These are phyloP conservation scores for Cytospora paraplurivora DNA, from an alignment of 2,329 filamentous ascomycete genomes.

Conservation along the genomic window DNA sequence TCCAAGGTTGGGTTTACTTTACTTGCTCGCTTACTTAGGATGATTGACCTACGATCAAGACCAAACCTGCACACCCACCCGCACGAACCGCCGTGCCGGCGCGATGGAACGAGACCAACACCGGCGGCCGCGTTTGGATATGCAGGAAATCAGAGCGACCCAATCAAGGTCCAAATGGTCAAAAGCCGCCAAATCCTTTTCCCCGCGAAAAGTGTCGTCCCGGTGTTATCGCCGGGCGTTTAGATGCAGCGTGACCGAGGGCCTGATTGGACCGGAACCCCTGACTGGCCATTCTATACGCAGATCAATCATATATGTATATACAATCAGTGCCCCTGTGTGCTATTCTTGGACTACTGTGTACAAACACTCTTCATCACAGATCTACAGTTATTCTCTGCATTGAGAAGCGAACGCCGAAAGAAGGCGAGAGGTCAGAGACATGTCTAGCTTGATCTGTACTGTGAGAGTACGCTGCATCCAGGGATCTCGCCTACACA, in stretches of 20 bases:
- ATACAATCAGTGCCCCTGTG: no score
- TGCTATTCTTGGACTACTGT: neutral
- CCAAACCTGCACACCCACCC: neutral
- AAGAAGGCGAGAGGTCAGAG: no score
- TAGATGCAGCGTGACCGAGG: constrained; percentile 38
- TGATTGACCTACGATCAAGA: no score
- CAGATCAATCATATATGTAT: neutral
- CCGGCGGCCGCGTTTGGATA: neutral
- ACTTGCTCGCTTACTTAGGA: no score
- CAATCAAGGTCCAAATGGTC: constrained; percentile 12
- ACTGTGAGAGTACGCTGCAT: neutral
- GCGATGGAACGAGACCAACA: neutral
- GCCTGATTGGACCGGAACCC: constrained; percentile 33
- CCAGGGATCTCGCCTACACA: neutral
- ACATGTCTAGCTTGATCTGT: neutral
- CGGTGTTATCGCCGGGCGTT: constrained; percentile 33
- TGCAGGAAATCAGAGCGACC: constrained; percentile 5
- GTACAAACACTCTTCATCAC: no score
- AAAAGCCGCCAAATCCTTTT: constrained; percentile 2
- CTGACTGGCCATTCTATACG: constrained; percentile 12
- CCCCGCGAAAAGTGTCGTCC: constrained; percentile 14
- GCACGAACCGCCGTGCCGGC: no score
- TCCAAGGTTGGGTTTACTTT: no score
- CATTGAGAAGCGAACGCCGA: no score
- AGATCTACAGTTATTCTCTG: no score